Percentiles rank a stretch among this genome's conserved stretches.
Evolutionary conservation across 2,329 filamentous ascomycete genomes (phyloP).

Genomic region (Stagonosporopsis chrysanthemi): DNA sequence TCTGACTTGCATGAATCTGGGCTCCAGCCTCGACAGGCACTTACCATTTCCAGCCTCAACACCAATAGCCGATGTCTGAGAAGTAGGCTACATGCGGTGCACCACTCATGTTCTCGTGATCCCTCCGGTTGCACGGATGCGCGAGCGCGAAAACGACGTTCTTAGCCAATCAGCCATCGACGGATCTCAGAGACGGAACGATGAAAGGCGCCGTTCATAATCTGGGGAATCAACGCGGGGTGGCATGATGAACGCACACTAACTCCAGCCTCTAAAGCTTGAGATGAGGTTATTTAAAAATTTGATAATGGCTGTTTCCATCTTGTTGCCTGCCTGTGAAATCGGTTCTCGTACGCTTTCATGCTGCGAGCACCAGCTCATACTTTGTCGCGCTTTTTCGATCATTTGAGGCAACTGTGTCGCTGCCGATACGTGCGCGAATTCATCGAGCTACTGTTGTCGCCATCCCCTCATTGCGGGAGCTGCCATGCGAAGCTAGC

Average conservation of each 20-base stretch:
- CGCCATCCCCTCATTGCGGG: conserved; percentile 2
- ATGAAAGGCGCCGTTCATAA: neutral
- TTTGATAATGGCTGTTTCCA: neutral
- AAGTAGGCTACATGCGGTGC: conserved; percentile 10
- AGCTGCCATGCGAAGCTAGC: conserved; percentile 7
- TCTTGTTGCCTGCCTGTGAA: neutral
- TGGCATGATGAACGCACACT: conserved; percentile 4
- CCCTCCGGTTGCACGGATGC: conserved; percentile 8
- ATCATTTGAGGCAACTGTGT: neutral
- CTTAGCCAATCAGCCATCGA: conserved; percentile 2
- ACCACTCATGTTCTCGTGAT: conserved; percentile 1
- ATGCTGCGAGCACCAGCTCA: neutral
- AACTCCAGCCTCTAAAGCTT: conserved; percentile 9
- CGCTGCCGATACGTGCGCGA: neutral
- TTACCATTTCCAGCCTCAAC: conserved; percentile 1
- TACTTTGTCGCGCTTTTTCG: neutral
- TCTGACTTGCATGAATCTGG: conserved; percentile 14
- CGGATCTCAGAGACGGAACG: neutral
- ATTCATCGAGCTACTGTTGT: neutral
- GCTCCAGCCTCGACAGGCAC: neutral
- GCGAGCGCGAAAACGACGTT: neutral
- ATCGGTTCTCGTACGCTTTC: neutral
- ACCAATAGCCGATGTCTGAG: conserved; percentile 14
- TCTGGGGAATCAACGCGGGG: conserved; percentile 16
- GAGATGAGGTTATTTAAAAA: neutral